phyloP scores from a whole-genome alignment of 331 rosid genomes.

The Ulmus americana region DNA sequence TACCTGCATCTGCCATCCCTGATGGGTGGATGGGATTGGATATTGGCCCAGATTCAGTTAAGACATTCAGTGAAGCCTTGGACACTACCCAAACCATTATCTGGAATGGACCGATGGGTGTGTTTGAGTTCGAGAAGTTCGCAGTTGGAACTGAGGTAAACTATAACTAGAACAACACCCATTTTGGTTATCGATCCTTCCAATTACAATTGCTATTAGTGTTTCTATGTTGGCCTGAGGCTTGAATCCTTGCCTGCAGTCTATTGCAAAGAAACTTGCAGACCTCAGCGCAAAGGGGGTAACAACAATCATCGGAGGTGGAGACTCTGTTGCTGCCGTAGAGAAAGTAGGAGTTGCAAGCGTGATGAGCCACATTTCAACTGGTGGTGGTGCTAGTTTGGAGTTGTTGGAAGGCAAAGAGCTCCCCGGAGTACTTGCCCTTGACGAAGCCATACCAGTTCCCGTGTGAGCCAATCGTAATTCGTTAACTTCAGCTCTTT shows the following conservation, averaged over 20 bases:
- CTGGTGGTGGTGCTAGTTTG: conserved; percentile 99
- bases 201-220: neutral
- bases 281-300: conserved; percentile 93
- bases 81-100: conserved; percentile 86
- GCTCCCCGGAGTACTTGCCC: conserved; percentile 97
- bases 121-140: conserved; percentile 91
- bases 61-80: conserved; percentile 73
- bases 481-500: conserved; percentile 10
- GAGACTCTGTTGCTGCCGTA: conserved; percentile 97
- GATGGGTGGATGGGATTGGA: conserved; percentile 99
- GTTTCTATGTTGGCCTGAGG: neutral
- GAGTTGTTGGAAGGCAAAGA: conserved; percentile 97
- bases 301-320: conserved; percentile 98
- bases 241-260: conserved; percentile 38
- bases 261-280: conserved; percentile 88
- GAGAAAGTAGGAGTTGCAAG: conserved; percentile 96
- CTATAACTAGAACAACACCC: neutral
- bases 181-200: conserved; percentile 1
- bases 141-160: conserved; percentile 94
- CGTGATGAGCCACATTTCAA: conserved; percentile 98
- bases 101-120: conserved; percentile 99
- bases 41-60: conserved; percentile 91
- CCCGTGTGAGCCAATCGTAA: conserved; percentile 58
- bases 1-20: conserved; percentile 87
- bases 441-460: conserved; percentile 72